These are phyloP conservation scores for Rhizophagus clarus DNA, from an alignment of 192 early-diverging fungal species.

Conservation along the genomic window DNA sequence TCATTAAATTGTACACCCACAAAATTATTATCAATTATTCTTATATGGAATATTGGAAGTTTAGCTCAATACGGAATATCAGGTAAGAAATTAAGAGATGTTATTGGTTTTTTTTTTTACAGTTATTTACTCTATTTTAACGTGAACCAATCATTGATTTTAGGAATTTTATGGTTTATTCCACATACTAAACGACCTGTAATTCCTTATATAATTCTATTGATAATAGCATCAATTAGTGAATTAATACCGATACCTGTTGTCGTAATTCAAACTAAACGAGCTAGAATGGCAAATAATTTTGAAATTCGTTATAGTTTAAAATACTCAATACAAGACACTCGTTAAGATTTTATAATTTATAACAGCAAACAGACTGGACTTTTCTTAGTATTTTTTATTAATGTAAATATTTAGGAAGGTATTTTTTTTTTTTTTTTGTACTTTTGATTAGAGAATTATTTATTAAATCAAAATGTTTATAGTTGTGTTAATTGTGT, in stretches of 20 bases:
- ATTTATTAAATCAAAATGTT: too few relatives aligned
- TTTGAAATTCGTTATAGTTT: not conserved
- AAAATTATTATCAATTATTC: not conserved
- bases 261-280: conserved; percentile 18
- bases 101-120: too few relatives aligned
- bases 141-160: not conserved
- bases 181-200: not conserved
- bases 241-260: not conserved
- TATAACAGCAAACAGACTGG: too few relatives aligned
- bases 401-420: too few relatives aligned
- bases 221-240: not conserved
- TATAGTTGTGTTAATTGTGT: too few relatives aligned
- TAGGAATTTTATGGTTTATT: conserved; percentile 19
- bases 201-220: not conserved
- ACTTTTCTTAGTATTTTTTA: too few relatives aligned
- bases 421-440: too few relatives aligned
- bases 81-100: not conserved
- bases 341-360: not conserved
- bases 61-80: conserved; percentile 12
- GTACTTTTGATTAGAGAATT: too few relatives aligned
- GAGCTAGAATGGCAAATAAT: not conserved
- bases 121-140: too few relatives aligned
- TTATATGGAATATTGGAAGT: conserved; percentile 20
- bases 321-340: not conserved
- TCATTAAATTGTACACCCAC: not conserved